A percentile compares a stretch with the other conserved stretches of the same genome.
These are phyloP conservation scores for Psilocybe subaeruginosa DNA, from an alignment of 768 basidiomycete species.

Conservation along the genomic window DNA sequence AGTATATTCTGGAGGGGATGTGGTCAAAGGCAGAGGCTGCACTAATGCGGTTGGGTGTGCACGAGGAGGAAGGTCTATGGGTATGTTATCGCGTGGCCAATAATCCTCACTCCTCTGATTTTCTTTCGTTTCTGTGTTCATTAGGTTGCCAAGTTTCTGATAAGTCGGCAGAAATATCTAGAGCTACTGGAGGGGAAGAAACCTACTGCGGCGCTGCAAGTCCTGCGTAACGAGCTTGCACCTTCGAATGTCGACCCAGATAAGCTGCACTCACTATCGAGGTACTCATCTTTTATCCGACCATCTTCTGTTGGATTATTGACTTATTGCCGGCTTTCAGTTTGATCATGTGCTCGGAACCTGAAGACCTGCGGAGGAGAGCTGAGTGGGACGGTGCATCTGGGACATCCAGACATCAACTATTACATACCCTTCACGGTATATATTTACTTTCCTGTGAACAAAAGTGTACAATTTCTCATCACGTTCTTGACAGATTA, in stretches of 20 bases:
- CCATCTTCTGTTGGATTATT: constrained; percentile 18
- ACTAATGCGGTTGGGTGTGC: constrained; percentile 68
- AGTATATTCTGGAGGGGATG: constrained; percentile 75
- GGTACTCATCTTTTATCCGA: constrained; percentile 46
- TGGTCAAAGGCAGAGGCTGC: constrained; percentile 82
- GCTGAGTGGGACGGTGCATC: constrained; percentile 90
- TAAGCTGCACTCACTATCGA: constrained; percentile 84
- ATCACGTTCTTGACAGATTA: constrained; percentile 52
- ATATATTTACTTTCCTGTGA: constrained; percentile 21
- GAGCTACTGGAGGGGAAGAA: constrained; percentile 85
- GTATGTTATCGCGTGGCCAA: constrained; percentile 41
- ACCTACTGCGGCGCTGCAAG: constrained; percentile 80
- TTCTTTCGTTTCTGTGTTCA: constrained; percentile 17
- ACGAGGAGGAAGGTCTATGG: constrained; percentile 68
- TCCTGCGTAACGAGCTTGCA: constrained; percentile 87
- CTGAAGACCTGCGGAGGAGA: constrained; percentile 78
- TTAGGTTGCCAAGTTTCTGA: constrained; percentile 83
- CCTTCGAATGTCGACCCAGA: constrained; percentile 80
- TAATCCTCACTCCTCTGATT: background rate
- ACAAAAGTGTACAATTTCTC: constrained; percentile 6
- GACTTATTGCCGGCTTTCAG: constrained; percentile 38
- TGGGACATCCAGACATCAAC: constrained; percentile 73
- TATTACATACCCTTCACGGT: constrained; percentile 88
- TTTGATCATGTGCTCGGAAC: constrained; percentile 90
- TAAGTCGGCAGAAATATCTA: constrained; percentile 95